Evolutionary conservation across 371 early-diverging fungal genomes (phyloP), one percentile per base, ranked within the genome.

Genomic region (Apophysomyces elegans): DNA sequence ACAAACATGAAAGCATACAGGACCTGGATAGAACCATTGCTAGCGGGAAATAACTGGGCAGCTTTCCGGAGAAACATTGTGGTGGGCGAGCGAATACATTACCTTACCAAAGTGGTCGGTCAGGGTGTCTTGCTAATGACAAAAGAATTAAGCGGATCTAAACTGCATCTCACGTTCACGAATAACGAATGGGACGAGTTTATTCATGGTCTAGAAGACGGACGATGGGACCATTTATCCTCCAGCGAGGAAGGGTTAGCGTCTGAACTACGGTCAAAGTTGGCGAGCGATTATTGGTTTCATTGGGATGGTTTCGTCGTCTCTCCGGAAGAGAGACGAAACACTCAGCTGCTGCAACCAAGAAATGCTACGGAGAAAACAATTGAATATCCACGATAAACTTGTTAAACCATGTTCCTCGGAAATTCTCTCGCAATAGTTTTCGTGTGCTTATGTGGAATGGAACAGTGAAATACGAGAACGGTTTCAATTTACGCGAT

Each of bases 141-240:
- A 45, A 82, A 82, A 57, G 83, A 82, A 64, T 56, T 82, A 14
- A 78, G 78, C 59, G 83, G 83, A 14, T 79, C 80, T 16, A 82
- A 82, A 50, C 60, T 82, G 1, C 83, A 82, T 54, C 59, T 82
- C 37, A 82, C 83, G 2, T 82, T 82, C 37, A 82, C 83, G 14
- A 82, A 82, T 46, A 77, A 71, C 39, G 83, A 82, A 63, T 82
- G 83, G 83, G 80, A 79, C 36, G 78, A 76, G 14, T 81, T 81
- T 41, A 73, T 81, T 14, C 62, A 68, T 12, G 82, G 82, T 4
- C 66, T 81, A 0, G 56, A 56, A 9, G 45, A 67, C 6, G 81
- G 81, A 5, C 60, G 62, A 47, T 80, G 79, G 79, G 76, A 79
- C 41, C 62, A 70, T 66, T 61, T 35, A 14, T 37, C 12, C 56